Evolutionary conservation across 1,284 basidiomycete genomes (phyloP), one percentile per base, ranked within the genome.

Genomic region (Porogramme epimiltina): DNA sequence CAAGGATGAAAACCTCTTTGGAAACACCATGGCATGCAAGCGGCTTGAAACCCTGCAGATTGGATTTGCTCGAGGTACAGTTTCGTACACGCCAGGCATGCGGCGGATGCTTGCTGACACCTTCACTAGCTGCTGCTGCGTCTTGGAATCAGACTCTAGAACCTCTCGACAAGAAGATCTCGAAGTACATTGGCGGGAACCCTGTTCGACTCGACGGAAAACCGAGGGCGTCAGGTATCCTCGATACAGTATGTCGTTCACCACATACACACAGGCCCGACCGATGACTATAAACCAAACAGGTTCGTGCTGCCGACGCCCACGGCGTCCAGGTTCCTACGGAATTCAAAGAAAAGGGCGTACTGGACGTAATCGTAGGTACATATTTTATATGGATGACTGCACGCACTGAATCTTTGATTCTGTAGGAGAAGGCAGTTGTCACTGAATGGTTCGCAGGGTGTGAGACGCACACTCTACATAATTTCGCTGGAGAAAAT

Each of bases 361-460:
- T 87, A 8, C 67, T 84, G 10, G 78, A 80, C 49, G 61, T 78
- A 25, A 81, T 91, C 51, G 87, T 88, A 61, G 42, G 82, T 74
- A 16, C 59, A 26, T 76, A 71, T 25, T 19, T n/a, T n/a, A n/a
- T n/a, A n/a, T n/a, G n/a, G n/a, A n/a, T n/a, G n/a, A n/a, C n/a
- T n/a, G n/a, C n/a, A n/a, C n/a, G n/a, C n/a, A n/a, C n/a, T n/a
- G n/a, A n/a, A n/a, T n/a, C n/a, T n/a, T n/a, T n/a, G n/a, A n/a
- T n/a, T n/a, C n/a, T n/a, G n/a, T 19, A 91, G 84, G 91, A 93
- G 71, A 74, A 76, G 45, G 89, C 89, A 18, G 81, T 91, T 8
- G 79, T 87, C 24, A 79, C 77, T 43, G 90, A 93, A 69, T 93
- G 90, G 90, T 93, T 91, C 66, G 75, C 81, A 70, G 67, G 67